These are phyloP conservation scores for Agrostemma githago DNA, from an alignment of 148 eudicot genomes.

Conservation along the genomic window DNA sequence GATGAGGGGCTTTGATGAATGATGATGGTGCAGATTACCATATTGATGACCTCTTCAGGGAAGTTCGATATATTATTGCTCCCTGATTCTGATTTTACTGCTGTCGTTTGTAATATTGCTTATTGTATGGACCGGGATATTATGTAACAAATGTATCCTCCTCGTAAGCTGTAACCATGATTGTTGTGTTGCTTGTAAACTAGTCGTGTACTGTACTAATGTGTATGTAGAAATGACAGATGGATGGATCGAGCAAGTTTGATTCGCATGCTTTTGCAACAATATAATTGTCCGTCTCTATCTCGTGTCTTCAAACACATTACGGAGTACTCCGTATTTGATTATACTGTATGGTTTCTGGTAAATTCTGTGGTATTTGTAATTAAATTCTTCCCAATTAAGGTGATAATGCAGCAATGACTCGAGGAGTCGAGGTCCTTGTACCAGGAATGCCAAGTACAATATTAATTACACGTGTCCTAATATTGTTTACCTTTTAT, in stretches of 20 bases:
- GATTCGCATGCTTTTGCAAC: background rate
- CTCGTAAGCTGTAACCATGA: background rate
- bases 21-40: slow-evolving; percentile 42
- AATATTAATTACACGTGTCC: too few species aligned
- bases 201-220: background rate
- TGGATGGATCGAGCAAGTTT: too few species aligned
- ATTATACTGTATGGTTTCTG: background rate
- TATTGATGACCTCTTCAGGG: slow-evolving; percentile 15
- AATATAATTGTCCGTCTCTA: background rate
- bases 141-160: background rate
- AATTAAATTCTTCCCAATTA: too few species aligned
- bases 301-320: background rate
- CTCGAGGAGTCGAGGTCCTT: too few species aligned
- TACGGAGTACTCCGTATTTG: background rate
- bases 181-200: background rate
- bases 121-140: background rate
- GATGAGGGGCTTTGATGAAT: background rate
- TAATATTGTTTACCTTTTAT: too few species aligned
- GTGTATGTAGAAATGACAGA: background rate
- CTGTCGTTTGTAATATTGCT: background rate
- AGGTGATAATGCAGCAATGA: too few species aligned
- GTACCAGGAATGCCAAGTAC: too few species aligned
- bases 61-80: background rate
- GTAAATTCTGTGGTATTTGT: too few species aligned
- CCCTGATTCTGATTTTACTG: background rate